Conservation (phyloP, 164 flowering plant genomes). For the Malania oleifera region DNA sequence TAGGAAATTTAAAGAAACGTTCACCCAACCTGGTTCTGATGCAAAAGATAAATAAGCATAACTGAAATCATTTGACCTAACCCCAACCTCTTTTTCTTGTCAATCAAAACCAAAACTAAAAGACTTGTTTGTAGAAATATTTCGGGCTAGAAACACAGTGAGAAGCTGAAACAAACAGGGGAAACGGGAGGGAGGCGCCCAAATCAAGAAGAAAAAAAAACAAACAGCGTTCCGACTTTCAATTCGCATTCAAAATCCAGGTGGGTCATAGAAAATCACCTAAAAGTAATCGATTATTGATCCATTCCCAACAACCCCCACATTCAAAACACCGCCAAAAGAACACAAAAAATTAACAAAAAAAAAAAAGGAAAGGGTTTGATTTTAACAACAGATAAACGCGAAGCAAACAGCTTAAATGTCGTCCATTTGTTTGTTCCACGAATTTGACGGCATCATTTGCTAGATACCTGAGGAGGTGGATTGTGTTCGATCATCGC, state of each 20-base stretch:
- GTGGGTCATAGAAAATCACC: background rate
- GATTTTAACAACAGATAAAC: too few species aligned
- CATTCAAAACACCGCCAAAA: background rate
- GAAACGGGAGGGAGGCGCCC: background rate
- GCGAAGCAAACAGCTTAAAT: too few species aligned
- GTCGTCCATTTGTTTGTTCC: too few species aligned
- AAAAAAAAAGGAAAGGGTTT: too few species aligned
- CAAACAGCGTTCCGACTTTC: background rate
- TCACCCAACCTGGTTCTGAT: too few species aligned
- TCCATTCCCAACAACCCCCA: background rate
- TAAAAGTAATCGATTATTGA: background rate
- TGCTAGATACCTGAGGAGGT: constrained; percentile 22
- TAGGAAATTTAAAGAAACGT: background rate
- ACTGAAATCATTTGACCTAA: too few species aligned
- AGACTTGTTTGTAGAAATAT: too few species aligned
- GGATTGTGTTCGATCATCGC: constrained; percentile 13
- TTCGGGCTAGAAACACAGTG: background rate
- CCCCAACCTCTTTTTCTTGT: too few species aligned
- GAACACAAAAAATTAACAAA: background rate
- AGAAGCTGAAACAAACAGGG: background rate
- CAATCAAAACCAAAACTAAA: too few species aligned
- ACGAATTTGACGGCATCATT: background rate
- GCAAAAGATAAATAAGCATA: too few species aligned
- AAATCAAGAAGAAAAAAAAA: background rate
- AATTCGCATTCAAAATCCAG: background rate